phyloP scores from a whole-genome alignment of 441 rosid species.

The Populus hybrid region DNA sequence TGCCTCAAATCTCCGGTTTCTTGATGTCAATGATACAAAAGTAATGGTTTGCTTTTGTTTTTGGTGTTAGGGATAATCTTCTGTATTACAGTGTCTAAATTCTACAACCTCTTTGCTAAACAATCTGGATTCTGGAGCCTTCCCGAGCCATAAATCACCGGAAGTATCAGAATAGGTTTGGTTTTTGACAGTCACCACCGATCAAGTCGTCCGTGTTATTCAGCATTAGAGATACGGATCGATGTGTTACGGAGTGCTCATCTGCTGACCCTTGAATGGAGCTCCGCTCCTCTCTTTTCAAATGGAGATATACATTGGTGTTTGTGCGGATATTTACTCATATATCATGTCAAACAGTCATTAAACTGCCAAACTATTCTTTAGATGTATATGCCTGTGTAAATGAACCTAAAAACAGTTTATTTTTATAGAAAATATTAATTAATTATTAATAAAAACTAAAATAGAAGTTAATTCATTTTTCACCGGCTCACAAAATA shows the following conservation, averaged over 20 bases:
- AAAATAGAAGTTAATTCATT: too few species aligned
- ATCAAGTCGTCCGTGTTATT: slow-evolving; percentile 26
- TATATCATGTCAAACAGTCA: slow-evolving; percentile 17
- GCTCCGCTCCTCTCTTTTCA: slow-evolving; percentile 21
- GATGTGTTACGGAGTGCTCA: slow-evolving; percentile 8
- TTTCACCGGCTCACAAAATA: too few species aligned
- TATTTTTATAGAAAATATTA: too few species aligned
- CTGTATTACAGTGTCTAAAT: not conserved
- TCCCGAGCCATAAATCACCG: slow-evolving; percentile 26
- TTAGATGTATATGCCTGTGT: not conserved
- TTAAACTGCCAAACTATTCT: slow-evolving; percentile 25
- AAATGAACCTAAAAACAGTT: too few species aligned
- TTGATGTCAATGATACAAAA: not conserved
- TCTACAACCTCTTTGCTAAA: slow-evolving; percentile 19
- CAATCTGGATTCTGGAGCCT: slow-evolving; percentile 15
- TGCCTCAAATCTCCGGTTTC: slow-evolving; percentile 9
- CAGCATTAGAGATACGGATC: slow-evolving; percentile 10
- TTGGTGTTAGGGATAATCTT: slow-evolving; percentile 1
- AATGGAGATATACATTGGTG: slow-evolving; percentile 27
- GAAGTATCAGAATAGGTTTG: slow-evolving; percentile 22
- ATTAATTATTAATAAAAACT: too few species aligned
- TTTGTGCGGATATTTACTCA: slow-evolving; percentile 26
- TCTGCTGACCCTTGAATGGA: not conserved
- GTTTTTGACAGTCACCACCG: slow-evolving; percentile 25
- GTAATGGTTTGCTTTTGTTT: slow-evolving; percentile 27